A percentile compares a stretch with the other conserved stretches of the same genome.
Evolutionary conservation across 2,329 filamentous ascomycete species (phyloP).

Genomic region (Claviceps africana): DNA sequence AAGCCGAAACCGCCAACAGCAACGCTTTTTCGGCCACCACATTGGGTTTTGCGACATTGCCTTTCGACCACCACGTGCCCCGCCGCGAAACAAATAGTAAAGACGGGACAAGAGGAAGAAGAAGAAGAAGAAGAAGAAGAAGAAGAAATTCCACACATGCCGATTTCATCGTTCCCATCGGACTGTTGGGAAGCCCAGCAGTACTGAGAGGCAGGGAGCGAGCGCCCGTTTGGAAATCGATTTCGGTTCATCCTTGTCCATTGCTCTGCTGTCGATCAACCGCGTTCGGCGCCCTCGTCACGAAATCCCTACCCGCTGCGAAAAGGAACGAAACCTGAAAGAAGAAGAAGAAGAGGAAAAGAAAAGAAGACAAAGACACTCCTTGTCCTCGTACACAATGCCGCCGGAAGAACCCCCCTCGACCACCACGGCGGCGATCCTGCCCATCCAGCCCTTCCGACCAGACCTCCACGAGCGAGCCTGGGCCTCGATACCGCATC

Average conservation of each 20-base stretch:
- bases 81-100: too few species aligned
- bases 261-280: background rate
- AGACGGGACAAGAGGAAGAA: too few species aligned
- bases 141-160: background rate
- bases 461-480: slow-evolving; percentile 55
- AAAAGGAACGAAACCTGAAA: background rate
- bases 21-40: too few species aligned
- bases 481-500: slow-evolving; percentile 78
- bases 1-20: background rate
- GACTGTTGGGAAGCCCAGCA: background rate
- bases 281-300: background rate
- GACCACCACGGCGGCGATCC: background rate
- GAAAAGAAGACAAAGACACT: background rate
- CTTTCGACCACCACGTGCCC: background rate
- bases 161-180: background rate
- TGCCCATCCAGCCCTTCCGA: slow-evolving; percentile 34
- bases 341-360: background rate
- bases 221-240: background rate
- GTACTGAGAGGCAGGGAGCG: background rate
- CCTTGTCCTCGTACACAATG: background rate
- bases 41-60: background rate
- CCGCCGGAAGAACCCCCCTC: slow-evolving; percentile 1
- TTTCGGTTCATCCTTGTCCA: background rate
- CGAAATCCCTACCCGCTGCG: background rate
- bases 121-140: background rate